phyloP scores from a whole-genome alignment of 2,329 filamentous ascomycete species.

The Epicoccum nigrum region DNA sequence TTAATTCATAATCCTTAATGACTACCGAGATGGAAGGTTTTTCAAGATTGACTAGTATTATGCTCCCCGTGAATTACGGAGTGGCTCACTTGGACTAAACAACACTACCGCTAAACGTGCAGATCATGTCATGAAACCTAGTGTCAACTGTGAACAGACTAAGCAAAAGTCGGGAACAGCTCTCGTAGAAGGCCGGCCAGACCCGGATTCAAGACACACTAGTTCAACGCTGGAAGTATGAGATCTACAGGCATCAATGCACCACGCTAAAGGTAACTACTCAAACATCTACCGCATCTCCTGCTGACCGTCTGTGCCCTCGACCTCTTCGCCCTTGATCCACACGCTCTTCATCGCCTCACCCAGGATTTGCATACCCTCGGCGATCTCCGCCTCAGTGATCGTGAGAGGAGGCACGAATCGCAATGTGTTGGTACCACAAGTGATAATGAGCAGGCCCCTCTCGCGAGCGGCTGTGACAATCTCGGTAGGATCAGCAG shows the following conservation, averaged over 20 bases:
- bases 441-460: slow-evolving; percentile 88
- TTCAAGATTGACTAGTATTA: too few species aligned
- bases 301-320: slow-evolving; percentile 42
- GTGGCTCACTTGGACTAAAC: too few species aligned
- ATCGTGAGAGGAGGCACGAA: slow-evolving; percentile 90
- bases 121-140: too few species aligned
- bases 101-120: too few species aligned
- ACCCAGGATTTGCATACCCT: slow-evolving; percentile 77
- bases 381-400: slow-evolving; percentile 77
- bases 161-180: too few species aligned
- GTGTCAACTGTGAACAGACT: too few species aligned
- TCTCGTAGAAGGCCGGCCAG: too few species aligned
- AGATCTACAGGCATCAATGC: neutral
- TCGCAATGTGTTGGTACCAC: slow-evolving; percentile 87
- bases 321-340: slow-evolving; percentile 42
- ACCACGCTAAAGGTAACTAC: neutral
- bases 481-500: slow-evolving; percentile 72
- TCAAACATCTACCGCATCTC: slow-evolving; percentile 34
- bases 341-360: slow-evolving; percentile 66
- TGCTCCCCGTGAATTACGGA: too few species aligned
- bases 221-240: neutral
- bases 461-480: slow-evolving; percentile 86
- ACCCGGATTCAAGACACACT: too few species aligned
- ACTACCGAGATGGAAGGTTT: too few species aligned
- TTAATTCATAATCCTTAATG: too few species aligned